Percentiles rank a stretch among this genome's conserved stretches.
These are phyloP conservation scores for Arachnomyces sp. DNA, from an alignment of 2,329 filamentous ascomycete species.

Conservation along the genomic window DNA sequence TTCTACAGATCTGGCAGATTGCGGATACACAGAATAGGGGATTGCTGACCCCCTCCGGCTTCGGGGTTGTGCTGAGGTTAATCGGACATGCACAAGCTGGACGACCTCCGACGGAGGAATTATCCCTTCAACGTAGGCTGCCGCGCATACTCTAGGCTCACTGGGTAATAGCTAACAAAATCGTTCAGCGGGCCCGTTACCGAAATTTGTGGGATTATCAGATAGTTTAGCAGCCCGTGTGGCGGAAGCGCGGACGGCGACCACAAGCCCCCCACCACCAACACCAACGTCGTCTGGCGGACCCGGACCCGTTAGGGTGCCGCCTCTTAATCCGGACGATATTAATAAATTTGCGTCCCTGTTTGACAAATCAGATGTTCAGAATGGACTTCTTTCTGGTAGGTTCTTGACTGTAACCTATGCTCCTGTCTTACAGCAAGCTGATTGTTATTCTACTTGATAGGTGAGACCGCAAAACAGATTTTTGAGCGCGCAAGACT, in stretches of 20 bases:
- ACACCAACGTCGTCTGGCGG: slow-evolving; percentile 16
- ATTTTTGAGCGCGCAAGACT: slow-evolving; percentile 92
- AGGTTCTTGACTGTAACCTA: slow-evolving; percentile 12
- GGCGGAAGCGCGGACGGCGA: slow-evolving; percentile 50
- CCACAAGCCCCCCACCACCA: slow-evolving; percentile 35
- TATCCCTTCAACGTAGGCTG: slow-evolving; percentile 65
- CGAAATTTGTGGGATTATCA: slow-evolving; percentile 76
- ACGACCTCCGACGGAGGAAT: slow-evolving; percentile 67
- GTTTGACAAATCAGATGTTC: slow-evolving; percentile 79
- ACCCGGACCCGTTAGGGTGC: slow-evolving; percentile 66
- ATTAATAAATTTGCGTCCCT: slow-evolving; percentile 79
- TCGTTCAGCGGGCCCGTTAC: slow-evolving; percentile 63
- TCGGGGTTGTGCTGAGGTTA: slow-evolving; percentile 83
- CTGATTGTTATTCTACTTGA: slow-evolving; percentile 9
- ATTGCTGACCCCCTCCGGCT: slow-evolving; percentile 83
- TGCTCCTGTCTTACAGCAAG: neutral
- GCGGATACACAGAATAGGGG: slow-evolving; percentile 95
- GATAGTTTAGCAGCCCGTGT: slow-evolving; percentile 36
- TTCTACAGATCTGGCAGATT: slow-evolving; percentile 88
- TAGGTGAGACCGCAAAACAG: slow-evolving; percentile 76
- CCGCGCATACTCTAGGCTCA: neutral
- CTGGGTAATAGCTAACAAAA: slow-evolving; percentile 1
- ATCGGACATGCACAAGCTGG: slow-evolving; percentile 93
- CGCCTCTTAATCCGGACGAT: slow-evolving; percentile 79
- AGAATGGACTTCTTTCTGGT: slow-evolving; percentile 66